Conservation (phyloP, 2,329 filamentous ascomycete species). For the Neofusicoccum parvum region DNA sequence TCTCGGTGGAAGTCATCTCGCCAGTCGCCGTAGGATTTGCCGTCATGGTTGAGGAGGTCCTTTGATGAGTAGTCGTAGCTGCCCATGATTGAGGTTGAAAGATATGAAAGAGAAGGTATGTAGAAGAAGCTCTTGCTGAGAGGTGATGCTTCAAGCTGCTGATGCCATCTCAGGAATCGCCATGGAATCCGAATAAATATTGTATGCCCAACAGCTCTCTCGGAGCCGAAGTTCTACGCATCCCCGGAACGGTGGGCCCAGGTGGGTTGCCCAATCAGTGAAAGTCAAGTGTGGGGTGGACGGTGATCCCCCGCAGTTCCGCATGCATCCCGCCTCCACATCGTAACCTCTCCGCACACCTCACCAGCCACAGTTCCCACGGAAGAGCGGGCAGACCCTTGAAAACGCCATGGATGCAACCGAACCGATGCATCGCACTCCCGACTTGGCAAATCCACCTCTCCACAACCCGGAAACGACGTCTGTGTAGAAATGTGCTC, state of each 20-base stretch:
- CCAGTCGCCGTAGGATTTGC: conserved; percentile 31
- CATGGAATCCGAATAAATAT: conserved; percentile 1
- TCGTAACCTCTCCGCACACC: conserved; percentile 1
- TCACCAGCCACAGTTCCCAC: conserved; percentile 11
- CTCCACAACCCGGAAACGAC: not conserved
- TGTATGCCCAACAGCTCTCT: not conserved
- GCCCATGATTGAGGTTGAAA: not conserved
- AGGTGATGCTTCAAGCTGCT: not conserved
- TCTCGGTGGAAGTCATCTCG: conserved; percentile 34
- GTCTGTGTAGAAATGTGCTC: not conserved
- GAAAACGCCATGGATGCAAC: not conserved
- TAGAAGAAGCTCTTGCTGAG: too few species aligned
- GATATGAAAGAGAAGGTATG: too few species aligned
- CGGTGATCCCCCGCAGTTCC: conserved; percentile 3
- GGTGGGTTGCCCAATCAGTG: not conserved
- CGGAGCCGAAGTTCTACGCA: not conserved
- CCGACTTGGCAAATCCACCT: not conserved
- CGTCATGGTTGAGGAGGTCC: conserved; percentile 23
- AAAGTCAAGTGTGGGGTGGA: not conserved
- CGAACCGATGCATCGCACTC: not conserved
- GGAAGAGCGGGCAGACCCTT: not conserved
- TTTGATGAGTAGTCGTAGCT: conserved; percentile 5
- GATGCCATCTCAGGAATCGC: not conserved
- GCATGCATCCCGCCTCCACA: not conserved
- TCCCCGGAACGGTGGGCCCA: not conserved